phyloP scores from a whole-genome alignment of 139 green algal genomes.

The Ostreobium quekettii region DNA sequence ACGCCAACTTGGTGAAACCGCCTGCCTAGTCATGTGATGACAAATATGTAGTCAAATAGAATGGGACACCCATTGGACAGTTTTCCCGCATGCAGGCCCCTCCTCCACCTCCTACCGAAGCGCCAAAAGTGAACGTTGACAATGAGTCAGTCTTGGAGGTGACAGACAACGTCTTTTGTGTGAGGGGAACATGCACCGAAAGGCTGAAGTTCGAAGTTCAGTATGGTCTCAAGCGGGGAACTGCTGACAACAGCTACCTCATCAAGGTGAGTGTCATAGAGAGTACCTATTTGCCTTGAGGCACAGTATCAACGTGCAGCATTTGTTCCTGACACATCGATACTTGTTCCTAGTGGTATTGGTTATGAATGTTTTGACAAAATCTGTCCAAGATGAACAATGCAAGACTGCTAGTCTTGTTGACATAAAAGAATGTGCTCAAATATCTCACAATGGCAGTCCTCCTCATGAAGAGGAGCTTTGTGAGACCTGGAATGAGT shows the following conservation, averaged over 20 bases:
- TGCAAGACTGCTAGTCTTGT: background rate
- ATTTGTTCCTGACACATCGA: background rate
- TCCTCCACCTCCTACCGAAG: too few species aligned
- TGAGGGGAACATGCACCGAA: slow-evolving; percentile 34
- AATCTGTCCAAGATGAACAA: background rate
- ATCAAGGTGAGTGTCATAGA: slow-evolving; percentile 34
- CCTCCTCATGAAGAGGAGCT: too few species aligned
- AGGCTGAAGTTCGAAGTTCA: slow-evolving; percentile 65
- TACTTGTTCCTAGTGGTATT: background rate
- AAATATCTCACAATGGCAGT: too few species aligned
- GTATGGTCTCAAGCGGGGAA: slow-evolving; percentile 75
- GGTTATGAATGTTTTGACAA: background rate
- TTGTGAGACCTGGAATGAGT: too few species aligned
- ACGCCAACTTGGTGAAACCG: too few species aligned
- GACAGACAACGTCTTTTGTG: slow-evolving; percentile 24
- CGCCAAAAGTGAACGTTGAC: too few species aligned
- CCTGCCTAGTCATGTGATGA: too few species aligned
- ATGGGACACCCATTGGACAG: too few species aligned
- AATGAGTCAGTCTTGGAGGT: slow-evolving; percentile 19
- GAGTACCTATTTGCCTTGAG: background rate
- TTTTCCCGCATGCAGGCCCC: too few species aligned
- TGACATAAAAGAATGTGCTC: background rate
- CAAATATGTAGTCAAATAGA: too few species aligned
- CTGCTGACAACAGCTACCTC: slow-evolving; percentile 86
- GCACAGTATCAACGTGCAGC: background rate